These are phyloP conservation scores for Herpetospermum pedunculosum DNA, from an alignment of 306 rosid species.

Conservation along the genomic window DNA sequence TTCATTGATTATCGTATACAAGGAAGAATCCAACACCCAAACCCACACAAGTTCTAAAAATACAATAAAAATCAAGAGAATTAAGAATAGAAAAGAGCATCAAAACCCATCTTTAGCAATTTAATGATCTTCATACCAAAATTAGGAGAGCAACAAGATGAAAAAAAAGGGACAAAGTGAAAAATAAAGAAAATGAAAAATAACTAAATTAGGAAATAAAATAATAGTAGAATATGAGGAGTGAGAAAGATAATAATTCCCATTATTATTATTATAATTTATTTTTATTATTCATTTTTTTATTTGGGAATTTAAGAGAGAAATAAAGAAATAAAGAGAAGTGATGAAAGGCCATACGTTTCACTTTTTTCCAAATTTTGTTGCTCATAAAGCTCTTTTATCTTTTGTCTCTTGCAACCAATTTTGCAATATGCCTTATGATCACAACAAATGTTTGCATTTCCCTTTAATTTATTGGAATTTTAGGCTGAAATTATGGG, in stretches of 20 bases:
- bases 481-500: neutral
- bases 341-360: constrained; percentile 8
- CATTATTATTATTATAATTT: no score
- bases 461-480: neutral
- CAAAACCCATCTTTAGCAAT: neutral
- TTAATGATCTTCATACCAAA: neutral
- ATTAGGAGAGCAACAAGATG: neutral
- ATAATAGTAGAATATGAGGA: constrained; percentile 11
- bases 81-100: neutral
- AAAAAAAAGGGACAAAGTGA: neutral
- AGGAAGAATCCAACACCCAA: neutral
- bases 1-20: neutral
- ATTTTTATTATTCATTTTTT: no score
- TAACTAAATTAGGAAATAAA: neutral
- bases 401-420: neutral
- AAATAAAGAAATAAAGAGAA: neutral
- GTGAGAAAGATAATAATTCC: constrained; percentile 18
- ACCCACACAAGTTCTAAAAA: neutral
- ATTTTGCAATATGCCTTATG: constrained; percentile 8
- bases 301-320: neutral
- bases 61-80: neutral
- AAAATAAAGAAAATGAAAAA: neutral
- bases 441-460: neutral
- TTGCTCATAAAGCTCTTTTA: neutral
- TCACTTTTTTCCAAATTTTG: neutral